A percentile compares a stretch with the other conserved stretches of the same genome.
phyloP scores from a whole-genome alignment of 371 early-diverging fungal species.

The Mucor irregularis region DNA sequence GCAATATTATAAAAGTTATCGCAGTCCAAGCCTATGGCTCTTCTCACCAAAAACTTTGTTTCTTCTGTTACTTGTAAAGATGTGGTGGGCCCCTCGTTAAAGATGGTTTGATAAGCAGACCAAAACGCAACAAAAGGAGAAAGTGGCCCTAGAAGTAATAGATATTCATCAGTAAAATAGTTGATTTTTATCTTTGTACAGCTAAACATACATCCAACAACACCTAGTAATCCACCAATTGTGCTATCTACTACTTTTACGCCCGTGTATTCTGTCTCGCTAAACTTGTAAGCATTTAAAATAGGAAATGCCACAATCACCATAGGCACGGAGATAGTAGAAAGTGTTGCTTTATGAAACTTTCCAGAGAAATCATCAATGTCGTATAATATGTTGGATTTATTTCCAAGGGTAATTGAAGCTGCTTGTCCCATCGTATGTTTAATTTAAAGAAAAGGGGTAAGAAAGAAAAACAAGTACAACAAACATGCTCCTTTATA shows the following conservation, averaged over 20 bases:
- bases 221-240: conserved; percentile 47
- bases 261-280: conserved; percentile 42
- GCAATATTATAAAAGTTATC: conserved; percentile 51
- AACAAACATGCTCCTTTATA: conserved; percentile 1
- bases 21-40: conserved; percentile 41
- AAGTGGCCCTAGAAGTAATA: conserved; percentile 33
- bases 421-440: conserved; percentile 31
- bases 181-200: not conserved
- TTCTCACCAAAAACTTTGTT: conserved; percentile 27
- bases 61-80: conserved; percentile 31
- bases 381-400: conserved; percentile 22
- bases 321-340: conserved; percentile 47
- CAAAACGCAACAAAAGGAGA: conserved; percentile 51
- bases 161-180: too few species aligned
- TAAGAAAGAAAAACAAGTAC: not conserved
- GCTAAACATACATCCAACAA: conserved; percentile 42
- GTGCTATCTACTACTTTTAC: conserved; percentile 44
- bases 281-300: conserved; percentile 46
- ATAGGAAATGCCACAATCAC: conserved; percentile 51
- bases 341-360: conserved; percentile 40
- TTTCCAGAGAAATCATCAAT: conserved; percentile 30
- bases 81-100: conserved; percentile 36
- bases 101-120: conserved; percentile 38
- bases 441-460: not conserved
- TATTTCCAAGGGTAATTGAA: conserved; percentile 26